These are phyloP conservation scores for Talaromyces atroroseus DNA, from an alignment of 2,329 filamentous ascomycete genomes.

Conservation along the genomic window DNA sequence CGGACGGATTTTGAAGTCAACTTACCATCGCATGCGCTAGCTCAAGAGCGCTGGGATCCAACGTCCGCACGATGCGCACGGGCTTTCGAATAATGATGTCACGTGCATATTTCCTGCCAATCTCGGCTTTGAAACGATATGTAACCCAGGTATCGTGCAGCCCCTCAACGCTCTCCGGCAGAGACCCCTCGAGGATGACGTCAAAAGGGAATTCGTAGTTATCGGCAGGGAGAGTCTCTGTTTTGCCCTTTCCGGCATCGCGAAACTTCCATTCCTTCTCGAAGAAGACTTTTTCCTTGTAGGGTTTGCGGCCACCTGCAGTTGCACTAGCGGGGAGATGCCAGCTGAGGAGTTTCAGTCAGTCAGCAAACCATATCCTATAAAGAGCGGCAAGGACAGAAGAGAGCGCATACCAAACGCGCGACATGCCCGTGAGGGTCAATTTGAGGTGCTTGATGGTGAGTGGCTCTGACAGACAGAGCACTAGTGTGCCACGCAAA, in stretches of 20 bases:
- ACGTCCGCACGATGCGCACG: conserved; percentile 69
- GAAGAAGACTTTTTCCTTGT: conserved; percentile 51
- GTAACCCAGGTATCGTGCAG: conserved; percentile 79
- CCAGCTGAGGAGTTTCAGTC: conserved; percentile 22
- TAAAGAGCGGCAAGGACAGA: not conserved
- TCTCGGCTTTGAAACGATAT: conserved; percentile 85
- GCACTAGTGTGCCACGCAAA: conserved; percentile 66
- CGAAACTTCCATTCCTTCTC: conserved; percentile 69
- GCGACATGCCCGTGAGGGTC: conserved; percentile 64
- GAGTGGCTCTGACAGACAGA: conserved; percentile 65
- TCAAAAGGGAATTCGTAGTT: conserved; percentile 85
- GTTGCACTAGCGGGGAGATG: conserved; percentile 33
- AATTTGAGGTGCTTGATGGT: conserved; percentile 69
- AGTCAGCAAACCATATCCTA: not conserved
- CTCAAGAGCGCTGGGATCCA: conserved; percentile 70
- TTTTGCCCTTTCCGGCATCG: conserved; percentile 44
- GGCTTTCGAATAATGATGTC: conserved; percentile 77
- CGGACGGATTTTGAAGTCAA: not conserved
- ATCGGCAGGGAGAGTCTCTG: conserved; percentile 58
- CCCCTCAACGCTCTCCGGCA: conserved; percentile 86
- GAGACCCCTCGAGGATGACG: conserved; percentile 60
- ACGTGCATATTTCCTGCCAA: conserved; percentile 84
- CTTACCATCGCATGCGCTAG: conserved; percentile 75
- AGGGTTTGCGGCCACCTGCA: conserved; percentile 32
- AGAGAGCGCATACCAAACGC: conserved; percentile 55